These are phyloP conservation scores for Monosporascus sp. DNA, from an alignment of 2,329 filamentous ascomycete genomes.

Conservation along the genomic window DNA sequence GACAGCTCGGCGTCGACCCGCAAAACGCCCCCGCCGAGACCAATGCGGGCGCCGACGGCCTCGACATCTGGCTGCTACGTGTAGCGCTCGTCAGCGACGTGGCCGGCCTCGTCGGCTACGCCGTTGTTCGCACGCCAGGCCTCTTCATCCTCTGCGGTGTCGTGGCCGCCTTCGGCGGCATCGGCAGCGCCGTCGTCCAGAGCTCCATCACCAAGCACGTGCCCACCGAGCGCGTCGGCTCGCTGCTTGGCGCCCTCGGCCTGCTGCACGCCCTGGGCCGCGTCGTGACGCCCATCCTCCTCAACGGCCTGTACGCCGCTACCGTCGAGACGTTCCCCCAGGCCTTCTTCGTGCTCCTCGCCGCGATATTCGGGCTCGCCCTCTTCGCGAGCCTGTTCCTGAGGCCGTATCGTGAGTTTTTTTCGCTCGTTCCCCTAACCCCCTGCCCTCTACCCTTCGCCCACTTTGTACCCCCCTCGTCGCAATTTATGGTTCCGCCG, in stretches of 20 bases:
- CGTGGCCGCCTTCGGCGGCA: conserved; percentile 71
- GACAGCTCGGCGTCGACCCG: conserved; percentile 29
- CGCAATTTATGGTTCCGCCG: background rate
- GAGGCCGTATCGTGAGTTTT: conserved; percentile 63
- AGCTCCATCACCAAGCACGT: conserved; percentile 87
- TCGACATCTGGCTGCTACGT: conserved; percentile 76
- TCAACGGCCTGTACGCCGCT: conserved; percentile 78
- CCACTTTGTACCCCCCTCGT: background rate
- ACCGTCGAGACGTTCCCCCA: conserved; percentile 77
- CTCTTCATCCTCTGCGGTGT: conserved; percentile 69
- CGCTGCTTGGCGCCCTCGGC: conserved; percentile 83
- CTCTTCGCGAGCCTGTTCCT: conserved; percentile 66
- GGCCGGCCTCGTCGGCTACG: conserved; percentile 69
- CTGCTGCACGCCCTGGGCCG: conserved; percentile 77
- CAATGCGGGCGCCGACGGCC: conserved; percentile 65
- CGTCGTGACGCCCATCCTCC: conserved; percentile 72
- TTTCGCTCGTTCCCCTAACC: background rate
- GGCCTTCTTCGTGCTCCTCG: conserved; percentile 74
- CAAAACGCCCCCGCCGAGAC: conserved; percentile 32
- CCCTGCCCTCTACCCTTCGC: too few species aligned
- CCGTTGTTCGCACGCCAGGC: conserved; percentile 53
- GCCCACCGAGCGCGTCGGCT: conserved; percentile 72
- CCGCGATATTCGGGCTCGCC: conserved; percentile 59
- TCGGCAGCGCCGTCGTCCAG: conserved; percentile 80
- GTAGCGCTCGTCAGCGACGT: conserved; percentile 70